phyloP scores from a whole-genome alignment of 2,329 filamentous ascomycete genomes.

The Periconia sp. region DNA sequence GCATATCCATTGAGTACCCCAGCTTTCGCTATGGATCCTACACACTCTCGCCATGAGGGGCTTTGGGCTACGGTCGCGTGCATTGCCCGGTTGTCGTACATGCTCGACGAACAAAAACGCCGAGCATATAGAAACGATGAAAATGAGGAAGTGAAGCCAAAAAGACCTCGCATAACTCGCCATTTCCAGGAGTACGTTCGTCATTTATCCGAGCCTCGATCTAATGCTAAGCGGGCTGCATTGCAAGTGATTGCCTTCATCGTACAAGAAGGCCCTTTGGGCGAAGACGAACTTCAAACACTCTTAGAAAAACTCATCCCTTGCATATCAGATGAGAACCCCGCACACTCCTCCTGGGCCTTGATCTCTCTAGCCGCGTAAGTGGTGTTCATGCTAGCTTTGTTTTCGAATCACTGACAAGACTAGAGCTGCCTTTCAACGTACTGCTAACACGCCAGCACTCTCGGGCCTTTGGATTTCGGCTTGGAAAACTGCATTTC shows the following conservation, averaged over 20 bases:
- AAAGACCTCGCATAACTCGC: slow-evolving; percentile 42
- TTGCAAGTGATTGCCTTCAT: slow-evolving; percentile 59
- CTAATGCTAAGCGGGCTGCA: slow-evolving; percentile 49
- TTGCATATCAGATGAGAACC: slow-evolving; percentile 70
- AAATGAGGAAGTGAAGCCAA: slow-evolving; percentile 27
- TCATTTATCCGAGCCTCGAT: slow-evolving; percentile 36
- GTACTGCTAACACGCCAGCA: slow-evolving; percentile 17
- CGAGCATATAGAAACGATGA: slow-evolving; percentile 18
- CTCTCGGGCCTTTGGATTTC: slow-evolving; percentile 65
- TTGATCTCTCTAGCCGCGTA: slow-evolving; percentile 81
- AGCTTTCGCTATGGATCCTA: slow-evolving; percentile 38
- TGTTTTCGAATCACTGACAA: neutral
- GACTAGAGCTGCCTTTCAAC: slow-evolving; percentile 35
- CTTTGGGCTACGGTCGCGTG: slow-evolving; percentile 42
- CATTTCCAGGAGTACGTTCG: slow-evolving; percentile 45
- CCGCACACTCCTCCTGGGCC: slow-evolving; percentile 70
- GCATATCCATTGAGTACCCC: slow-evolving; percentile 30
- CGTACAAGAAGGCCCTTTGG: slow-evolving; percentile 40
- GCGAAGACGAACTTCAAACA: slow-evolving; percentile 55
- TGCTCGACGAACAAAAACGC: slow-evolving; percentile 34
- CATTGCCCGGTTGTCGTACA: slow-evolving; percentile 43
- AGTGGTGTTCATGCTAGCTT: slow-evolving; percentile 22
- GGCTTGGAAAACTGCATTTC: slow-evolving; percentile 72
- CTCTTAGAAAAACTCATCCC: slow-evolving; percentile 61
- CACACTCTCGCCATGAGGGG: slow-evolving; percentile 29